These are phyloP conservation scores for Colletotrichum sp. DNA, from an alignment of 2,329 filamentous ascomycete genomes.

Conservation along the genomic window DNA sequence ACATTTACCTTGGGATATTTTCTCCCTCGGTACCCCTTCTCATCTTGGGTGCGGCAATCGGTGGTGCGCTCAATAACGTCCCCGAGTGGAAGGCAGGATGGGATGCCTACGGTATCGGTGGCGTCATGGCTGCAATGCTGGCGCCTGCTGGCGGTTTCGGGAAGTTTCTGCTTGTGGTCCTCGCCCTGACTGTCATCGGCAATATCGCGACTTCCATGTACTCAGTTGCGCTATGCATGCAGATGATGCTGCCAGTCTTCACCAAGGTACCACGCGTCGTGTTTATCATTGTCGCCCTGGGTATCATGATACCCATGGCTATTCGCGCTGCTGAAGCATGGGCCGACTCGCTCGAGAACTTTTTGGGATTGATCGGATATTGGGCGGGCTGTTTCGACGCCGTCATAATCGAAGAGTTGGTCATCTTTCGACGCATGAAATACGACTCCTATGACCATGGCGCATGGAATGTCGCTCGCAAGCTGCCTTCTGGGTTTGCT, in stretches of 20 bases:
- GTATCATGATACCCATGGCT: constrained; percentile 45
- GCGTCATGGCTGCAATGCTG: constrained; percentile 36
- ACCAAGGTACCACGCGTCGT: constrained; percentile 43
- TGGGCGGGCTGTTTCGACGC: constrained; percentile 49
- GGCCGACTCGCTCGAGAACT: constrained; percentile 47
- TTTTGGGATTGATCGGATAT: constrained; percentile 49
- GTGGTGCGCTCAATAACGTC: constrained; percentile 34
- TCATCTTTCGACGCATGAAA: constrained; percentile 45
- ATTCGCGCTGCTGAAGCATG: constrained; percentile 44
- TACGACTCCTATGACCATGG: constrained; percentile 46
- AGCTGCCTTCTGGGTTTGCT: constrained; percentile 46
- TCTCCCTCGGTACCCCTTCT: constrained; percentile 32
- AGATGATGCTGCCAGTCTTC: constrained; percentile 41
- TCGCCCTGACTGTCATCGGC: constrained; percentile 42
- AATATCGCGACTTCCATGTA: constrained; percentile 43
- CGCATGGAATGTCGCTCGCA: constrained; percentile 47
- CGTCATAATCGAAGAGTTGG: constrained; percentile 45
- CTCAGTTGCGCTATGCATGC: constrained; percentile 41
- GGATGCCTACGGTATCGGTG: constrained; percentile 34
- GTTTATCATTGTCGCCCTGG: constrained; percentile 43
- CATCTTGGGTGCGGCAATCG: constrained; percentile 45
- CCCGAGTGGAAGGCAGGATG: constrained; percentile 33
- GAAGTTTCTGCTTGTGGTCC: constrained; percentile 40
- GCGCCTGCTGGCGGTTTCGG: constrained; percentile 34
- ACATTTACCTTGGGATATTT: constrained; percentile 57